Evolutionary conservation across 352 stramenopile species (phyloP), one percentile per base, ranked within the genome.

Genomic region (Globisporangium orthogonon): DNA sequence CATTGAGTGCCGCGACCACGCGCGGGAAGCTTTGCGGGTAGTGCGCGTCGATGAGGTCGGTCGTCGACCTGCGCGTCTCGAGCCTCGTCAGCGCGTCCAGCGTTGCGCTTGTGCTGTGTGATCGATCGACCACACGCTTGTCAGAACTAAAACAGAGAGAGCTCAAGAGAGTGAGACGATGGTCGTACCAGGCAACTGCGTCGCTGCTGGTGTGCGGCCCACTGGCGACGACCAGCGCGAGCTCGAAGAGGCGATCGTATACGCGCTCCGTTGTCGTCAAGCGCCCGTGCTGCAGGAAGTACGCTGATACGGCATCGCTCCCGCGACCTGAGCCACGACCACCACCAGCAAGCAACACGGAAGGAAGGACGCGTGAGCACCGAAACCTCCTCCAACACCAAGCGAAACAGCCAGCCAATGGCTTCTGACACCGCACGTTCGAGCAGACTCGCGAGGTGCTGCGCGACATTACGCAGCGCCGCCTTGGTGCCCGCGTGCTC

Each of bases 251-350:
- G 1, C 63, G 62, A 17, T 74, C 61, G 62, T 70, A 70, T 39
- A 68, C 61, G 55, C 61, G 67, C 45, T 78, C 60, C 58, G 77
- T 73, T 31, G 60, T 70, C 29, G 62, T 63, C 50, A 82, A 59
- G 31, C 76, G 72, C 28, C 75, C 77, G 41, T 76, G 63, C 55
- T 83, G 67, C 37, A 86, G 46, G 56, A 83, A 87, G 43, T 74
- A 72, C 23, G 73, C 71, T 9, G 74, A 83, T n/a, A 87, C 54
- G 1, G 70, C 61, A 43, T 86, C 74, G 18, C 49, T 57, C 23
- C 71, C 73, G 47, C 70, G 74, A 46, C 72, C 76, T 84, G 40
- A 1, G 7, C 3, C 29, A 10, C 39, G 46, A 60, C 17, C 18
- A 49, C 11, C 13, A 10, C 10, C 3, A 28, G 41, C 15, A 54